Base-by-base conservation (phyloP, 306 rosid species). In the Inga oerstediana region DNA sequence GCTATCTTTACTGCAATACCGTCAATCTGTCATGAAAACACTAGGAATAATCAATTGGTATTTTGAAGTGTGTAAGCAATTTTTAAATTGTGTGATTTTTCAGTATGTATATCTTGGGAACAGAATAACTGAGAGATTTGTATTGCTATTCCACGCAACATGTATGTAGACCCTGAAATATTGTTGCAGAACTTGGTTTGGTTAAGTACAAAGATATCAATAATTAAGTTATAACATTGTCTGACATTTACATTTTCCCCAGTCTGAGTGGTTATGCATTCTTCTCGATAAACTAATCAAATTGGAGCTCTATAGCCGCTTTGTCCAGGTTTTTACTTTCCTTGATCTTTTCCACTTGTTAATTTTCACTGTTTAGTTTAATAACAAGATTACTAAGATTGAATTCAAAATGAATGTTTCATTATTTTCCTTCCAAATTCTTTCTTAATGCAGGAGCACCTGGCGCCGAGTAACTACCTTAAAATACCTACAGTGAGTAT, bases 401-500 rank as follows among this genome's bases (percentile, higher is more conserved):
- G 27, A 15, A 62, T 69, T 56, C 27, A 11, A 48, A 70, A 37
- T n/a, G 58, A 17, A 39, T 70, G 69, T 45, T 41, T 12, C 14
- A 14, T 46, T 58, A 80, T 66, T 24, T 70, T 19, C 37, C 24
- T 59, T 51, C 65, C 46, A 17, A 66, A 51, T 78, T 80, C 37
- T 39, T 76, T 76, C 59, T 45, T 61, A 27, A 62, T 90, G 88
- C 91, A 94, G 98, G 86, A 90, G 73, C 89, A 85, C 79, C 85
- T 94, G 73, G 94, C 97, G 86, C 98, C 97, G 24, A 94, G 90
- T 79, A 94, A 93, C 67, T 93, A 91, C 88, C 37, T 93, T 67
- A 94, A 94, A 89, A 84, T 94, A 75, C 97, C 98, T 39, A 91
- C 86, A 7, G 98, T 94, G 88, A 90, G 97, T 88, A 43, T 77